phyloP scores from a whole-genome alignment of 768 basidiomycete genomes.

The Pleurotus tuoliensis region DNA sequence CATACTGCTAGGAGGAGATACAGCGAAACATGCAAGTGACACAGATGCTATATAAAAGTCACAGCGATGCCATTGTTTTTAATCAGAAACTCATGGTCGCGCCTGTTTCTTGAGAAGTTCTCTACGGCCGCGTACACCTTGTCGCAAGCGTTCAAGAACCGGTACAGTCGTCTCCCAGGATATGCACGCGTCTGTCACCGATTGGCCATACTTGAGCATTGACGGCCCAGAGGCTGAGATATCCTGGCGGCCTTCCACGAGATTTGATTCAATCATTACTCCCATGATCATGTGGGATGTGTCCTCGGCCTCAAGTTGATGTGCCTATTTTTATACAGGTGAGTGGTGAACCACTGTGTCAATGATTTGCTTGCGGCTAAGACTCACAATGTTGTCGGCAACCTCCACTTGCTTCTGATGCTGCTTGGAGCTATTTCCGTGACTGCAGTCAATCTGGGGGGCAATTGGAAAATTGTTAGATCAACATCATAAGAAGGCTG shows the following conservation, averaged over 20 bases:
- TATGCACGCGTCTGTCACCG: slow-evolving; percentile 91
- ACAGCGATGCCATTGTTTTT: background rate
- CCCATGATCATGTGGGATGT: slow-evolving; percentile 65
- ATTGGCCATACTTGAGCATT: slow-evolving; percentile 73
- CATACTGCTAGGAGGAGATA: too few species aligned
- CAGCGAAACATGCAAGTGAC: too few species aligned
- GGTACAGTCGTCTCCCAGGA: slow-evolving; percentile 75
- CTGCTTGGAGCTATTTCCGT: slow-evolving; percentile 96
- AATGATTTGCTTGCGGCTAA: slow-evolving; percentile 20
- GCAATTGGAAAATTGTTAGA: slow-evolving; percentile 36
- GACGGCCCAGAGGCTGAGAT: slow-evolving; percentile 70
- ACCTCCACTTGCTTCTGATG: slow-evolving; percentile 86
- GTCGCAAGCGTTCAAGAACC: slow-evolving; percentile 73
- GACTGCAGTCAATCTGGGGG: slow-evolving; percentile 38
- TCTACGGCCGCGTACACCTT: slow-evolving; percentile 74
- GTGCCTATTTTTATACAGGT: slow-evolving; percentile 42
- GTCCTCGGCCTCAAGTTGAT: slow-evolving; percentile 69
- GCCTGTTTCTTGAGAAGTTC: slow-evolving; percentile 35
- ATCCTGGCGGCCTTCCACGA: slow-evolving; percentile 88
- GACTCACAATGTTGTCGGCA: slow-evolving; percentile 85
- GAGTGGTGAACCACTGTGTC: slow-evolving; percentile 46
- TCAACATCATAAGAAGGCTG: slow-evolving; percentile 28
- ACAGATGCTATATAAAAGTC: too few species aligned
- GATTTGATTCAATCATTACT: slow-evolving; percentile 96
- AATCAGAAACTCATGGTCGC: background rate